Evolutionary conservation across 257 asterid genomes (phyloP).

Genomic region (Rehmannia glutinosa): DNA sequence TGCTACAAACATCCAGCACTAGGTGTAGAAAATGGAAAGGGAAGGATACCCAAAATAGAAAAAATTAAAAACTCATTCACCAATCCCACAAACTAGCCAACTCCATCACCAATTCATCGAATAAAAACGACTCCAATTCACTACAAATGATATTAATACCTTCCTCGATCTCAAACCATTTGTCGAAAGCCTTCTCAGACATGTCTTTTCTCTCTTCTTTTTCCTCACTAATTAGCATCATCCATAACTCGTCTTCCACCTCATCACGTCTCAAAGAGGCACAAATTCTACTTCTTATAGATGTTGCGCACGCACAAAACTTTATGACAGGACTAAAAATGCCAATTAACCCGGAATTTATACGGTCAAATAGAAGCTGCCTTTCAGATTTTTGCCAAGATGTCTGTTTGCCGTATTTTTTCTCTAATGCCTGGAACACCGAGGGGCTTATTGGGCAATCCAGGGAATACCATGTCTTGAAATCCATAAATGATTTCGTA

Average conservation of each 20-base stretch:
- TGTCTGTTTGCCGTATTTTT: slow-evolving; percentile 59
- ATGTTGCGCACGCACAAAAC: slow-evolving; percentile 12
- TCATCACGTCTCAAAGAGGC: slow-evolving; percentile 41
- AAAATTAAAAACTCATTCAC: slow-evolving; percentile 13
- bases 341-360: slow-evolving; percentile 44
- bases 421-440: slow-evolving; percentile 55
- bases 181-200: slow-evolving; percentile 34
- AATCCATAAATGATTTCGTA: slow-evolving; percentile 28
- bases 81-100: slow-evolving; percentile 27
- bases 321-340: slow-evolving; percentile 27
- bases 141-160: slow-evolving; percentile 47
- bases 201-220: slow-evolving; percentile 29
- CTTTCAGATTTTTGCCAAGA: slow-evolving; percentile 62
- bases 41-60: background rate
- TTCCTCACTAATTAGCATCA: slow-evolving; percentile 41
- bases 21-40: background rate
- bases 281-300: slow-evolving; percentile 15
- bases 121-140: slow-evolving; percentile 53
- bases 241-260: slow-evolving; percentile 72
- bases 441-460: slow-evolving; percentile 48
- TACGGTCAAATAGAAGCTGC: slow-evolving; percentile 58
- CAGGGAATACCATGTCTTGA: slow-evolving; percentile 37
- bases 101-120: slow-evolving; percentile 59
- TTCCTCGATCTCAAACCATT: slow-evolving; percentile 51
- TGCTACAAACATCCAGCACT: slow-evolving; percentile 6